These are phyloP conservation scores for Dactylis glomerata DNA, from an alignment of 176 grass and related monocot genomes.

Conservation along the genomic window DNA sequence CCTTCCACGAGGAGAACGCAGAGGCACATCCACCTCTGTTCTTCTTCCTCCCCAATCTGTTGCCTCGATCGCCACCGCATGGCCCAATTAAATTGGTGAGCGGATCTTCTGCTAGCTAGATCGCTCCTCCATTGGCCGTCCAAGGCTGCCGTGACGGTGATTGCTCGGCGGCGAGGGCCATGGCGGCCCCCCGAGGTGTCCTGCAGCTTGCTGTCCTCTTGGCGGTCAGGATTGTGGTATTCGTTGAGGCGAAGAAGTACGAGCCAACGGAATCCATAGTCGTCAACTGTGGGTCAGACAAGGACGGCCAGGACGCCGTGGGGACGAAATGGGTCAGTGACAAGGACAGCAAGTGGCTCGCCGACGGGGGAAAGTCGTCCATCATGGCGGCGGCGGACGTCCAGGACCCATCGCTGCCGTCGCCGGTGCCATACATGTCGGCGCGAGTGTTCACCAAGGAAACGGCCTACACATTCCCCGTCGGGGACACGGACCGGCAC, in stretches of 20 bases:
- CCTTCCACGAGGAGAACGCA: slow-evolving; percentile 41
- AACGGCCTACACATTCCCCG: slow-evolving; percentile 52
- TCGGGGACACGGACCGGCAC: slow-evolving; percentile 43
- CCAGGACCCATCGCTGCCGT: slow-evolving; percentile 58
- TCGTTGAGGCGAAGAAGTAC: slow-evolving; percentile 5
- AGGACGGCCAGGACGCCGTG: slow-evolving; percentile 47
- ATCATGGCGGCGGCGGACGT: slow-evolving; percentile 20
- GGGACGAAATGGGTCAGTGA: slow-evolving; percentile 56
- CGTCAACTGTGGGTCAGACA: slow-evolving; percentile 54
- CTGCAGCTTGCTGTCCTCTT: not conserved
- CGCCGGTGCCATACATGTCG: slow-evolving; percentile 62
- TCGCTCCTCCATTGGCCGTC: not conserved
- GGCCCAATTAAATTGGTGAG: not conserved
- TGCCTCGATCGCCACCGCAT: not conserved
- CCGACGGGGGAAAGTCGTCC: slow-evolving; percentile 39
- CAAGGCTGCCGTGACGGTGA: not conserved
- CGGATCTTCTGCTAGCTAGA: not conserved
- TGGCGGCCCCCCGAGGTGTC: not conserved
- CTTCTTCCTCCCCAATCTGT: slow-evolving; percentile 28
- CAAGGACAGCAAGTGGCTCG: slow-evolving; percentile 43
- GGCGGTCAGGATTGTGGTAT: not conserved
- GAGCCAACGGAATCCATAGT: slow-evolving; percentile 53
- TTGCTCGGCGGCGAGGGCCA: not conserved
- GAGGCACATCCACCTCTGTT: slow-evolving; percentile 45
- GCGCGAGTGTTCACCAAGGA: slow-evolving; percentile 67